A percentile compares a stretch with the other conserved stretches of the same genome.
These are phyloP conservation scores for Starmerella stigmatis DNA, from an alignment of 805 yeast species.

Conservation along the genomic window DNA sequence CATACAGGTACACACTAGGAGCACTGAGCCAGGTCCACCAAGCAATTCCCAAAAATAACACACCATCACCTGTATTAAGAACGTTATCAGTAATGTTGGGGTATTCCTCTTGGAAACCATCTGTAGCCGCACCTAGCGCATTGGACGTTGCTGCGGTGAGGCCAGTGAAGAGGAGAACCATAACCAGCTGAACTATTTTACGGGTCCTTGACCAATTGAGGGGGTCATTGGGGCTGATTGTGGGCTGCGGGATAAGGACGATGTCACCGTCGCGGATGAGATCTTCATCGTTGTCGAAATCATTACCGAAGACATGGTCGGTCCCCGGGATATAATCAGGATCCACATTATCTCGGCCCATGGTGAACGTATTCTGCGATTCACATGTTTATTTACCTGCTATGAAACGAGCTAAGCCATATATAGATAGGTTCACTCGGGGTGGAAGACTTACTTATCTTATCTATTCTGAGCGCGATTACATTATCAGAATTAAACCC, in stretches of 20 bases:
- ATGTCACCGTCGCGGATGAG: constrained; percentile 31
- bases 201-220: constrained; percentile 48
- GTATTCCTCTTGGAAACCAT: constrained; percentile 49
- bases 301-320: constrained; percentile 30
- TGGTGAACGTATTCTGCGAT: too few species aligned
- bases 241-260: constrained; percentile 55
- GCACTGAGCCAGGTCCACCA: constrained; percentile 44
- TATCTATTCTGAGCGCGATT: too few species aligned
- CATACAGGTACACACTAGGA: constrained; percentile 20
- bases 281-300: constrained; percentile 24
- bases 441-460: too few species aligned
- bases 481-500: too few species aligned
- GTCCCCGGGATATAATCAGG: constrained; percentile 25
- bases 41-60: constrained; percentile 59
- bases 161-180: constrained; percentile 35
- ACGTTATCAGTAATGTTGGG: constrained; percentile 49
- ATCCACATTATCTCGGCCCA: constrained; percentile 1
- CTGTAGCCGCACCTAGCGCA: constrained; percentile 64
- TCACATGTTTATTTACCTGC: too few species aligned
- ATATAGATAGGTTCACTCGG: too few species aligned
- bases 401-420: too few species aligned
- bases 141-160: constrained; percentile 48
- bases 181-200: constrained; percentile 38
- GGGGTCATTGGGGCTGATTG: constrained; percentile 61
- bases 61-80: constrained; percentile 77